Conservation (phyloP, 495 filamentous ascomycete species). For the Trichoderma orchidacearum region DNA sequence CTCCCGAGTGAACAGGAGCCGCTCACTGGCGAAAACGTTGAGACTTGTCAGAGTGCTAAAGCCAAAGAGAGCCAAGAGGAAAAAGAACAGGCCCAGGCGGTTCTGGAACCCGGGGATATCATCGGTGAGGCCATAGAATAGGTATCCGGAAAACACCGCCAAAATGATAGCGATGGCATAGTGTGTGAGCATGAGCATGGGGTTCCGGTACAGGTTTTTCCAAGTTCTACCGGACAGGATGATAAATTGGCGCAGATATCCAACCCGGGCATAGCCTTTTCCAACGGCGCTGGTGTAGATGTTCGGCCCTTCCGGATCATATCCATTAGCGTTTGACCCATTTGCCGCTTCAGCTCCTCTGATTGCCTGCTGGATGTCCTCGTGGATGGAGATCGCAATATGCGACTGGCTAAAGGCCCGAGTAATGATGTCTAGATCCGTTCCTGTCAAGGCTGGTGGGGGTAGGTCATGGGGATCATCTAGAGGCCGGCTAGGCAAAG, state of each 20-base stretch:
- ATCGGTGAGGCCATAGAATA: slow-evolving; percentile 93
- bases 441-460: slow-evolving; percentile 47
- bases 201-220: slow-evolving; percentile 95
- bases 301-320: slow-evolving; percentile 30
- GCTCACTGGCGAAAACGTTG: slow-evolving; percentile 86
- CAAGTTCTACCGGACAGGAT: slow-evolving; percentile 88
- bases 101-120: slow-evolving; percentile 98
- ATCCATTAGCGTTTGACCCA: slow-evolving; percentile 47
- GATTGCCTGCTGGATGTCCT: slow-evolving; percentile 63
- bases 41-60: slow-evolving; percentile 92
- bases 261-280: slow-evolving; percentile 70
- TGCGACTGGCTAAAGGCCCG: slow-evolving; percentile 62
- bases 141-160: slow-evolving; percentile 82
- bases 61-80: slow-evolving; percentile 87
- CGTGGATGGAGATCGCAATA: slow-evolving; percentile 61
- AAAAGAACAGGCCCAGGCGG: slow-evolving; percentile 95
- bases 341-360: slow-evolving; percentile 47
- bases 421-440: slow-evolving; percentile 75
- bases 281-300: slow-evolving; percentile 38
- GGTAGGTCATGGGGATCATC: slow-evolving; percentile 64
- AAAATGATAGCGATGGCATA: slow-evolving; percentile 97
- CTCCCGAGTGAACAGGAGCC: slow-evolving; percentile 86
- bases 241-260: slow-evolving; percentile 65
- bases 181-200: slow-evolving; percentile 96
- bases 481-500: slow-evolving; percentile 44